Evolutionary conservation across 371 early-diverging fungal species (phyloP).

Genomic region (Nematocida major): DNA sequence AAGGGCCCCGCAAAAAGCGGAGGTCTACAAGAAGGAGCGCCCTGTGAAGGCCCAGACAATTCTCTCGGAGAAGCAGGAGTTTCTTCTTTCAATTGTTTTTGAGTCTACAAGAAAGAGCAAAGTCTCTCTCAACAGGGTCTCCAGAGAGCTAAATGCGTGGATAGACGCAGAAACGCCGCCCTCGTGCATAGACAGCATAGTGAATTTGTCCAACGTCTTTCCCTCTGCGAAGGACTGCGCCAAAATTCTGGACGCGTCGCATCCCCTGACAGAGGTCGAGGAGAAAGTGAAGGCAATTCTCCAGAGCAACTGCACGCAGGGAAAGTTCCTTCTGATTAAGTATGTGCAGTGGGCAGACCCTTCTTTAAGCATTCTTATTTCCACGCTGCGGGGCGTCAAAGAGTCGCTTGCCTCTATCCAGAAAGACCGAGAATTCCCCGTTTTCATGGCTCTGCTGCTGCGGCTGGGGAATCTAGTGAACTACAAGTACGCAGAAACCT

Average conservation of each 20-base stretch:
- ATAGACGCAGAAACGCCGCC: not conserved
- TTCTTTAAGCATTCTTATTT: not conserved
- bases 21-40: not conserved
- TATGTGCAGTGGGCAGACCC: constrained; percentile 17
- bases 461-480: constrained; percentile 30
- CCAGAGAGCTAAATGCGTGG: not conserved
- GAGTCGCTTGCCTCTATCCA: not conserved
- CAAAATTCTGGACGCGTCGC: not conserved
- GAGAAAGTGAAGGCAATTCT: not conserved
- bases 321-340: constrained; percentile 8
- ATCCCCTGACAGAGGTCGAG: not conserved
- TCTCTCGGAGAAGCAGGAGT: constrained; percentile 39
- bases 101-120: constrained; percentile 4
- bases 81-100: constrained; percentile 40
- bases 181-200: not conserved
- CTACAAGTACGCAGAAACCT: constrained; percentile 15
- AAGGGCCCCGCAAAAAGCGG: not conserved
- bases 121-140: not conserved
- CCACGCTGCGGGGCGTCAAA: not conserved
- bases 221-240: constrained; percentile 9
- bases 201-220: constrained; percentile 21
- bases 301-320: not conserved
- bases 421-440: constrained; percentile 18
- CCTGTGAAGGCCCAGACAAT: not conserved
- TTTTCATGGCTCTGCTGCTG: not conserved